Evolutionary conservation across 768 basidiomycete genomes (phyloP).

Genomic region (Termitomyces heimii): DNA sequence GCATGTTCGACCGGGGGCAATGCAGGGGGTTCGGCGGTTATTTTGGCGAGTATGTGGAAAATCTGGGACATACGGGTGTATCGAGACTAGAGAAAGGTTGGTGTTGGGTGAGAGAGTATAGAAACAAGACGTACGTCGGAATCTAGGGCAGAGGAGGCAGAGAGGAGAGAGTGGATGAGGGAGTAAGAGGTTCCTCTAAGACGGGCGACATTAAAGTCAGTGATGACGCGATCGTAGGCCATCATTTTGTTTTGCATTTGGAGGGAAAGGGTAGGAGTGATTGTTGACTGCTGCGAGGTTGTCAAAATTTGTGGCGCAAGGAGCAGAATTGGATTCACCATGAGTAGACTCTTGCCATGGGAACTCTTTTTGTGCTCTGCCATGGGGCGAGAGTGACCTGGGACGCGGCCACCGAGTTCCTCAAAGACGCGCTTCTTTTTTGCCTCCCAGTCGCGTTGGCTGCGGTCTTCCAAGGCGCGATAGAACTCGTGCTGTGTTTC

Average conservation of each 20-base stretch:
- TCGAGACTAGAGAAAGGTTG: conserved; percentile 29
- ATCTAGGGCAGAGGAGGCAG: conserved; percentile 56
- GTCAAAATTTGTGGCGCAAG: neutral
- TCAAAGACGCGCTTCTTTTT: conserved; percentile 89
- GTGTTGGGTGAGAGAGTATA: neutral
- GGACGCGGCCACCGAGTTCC: conserved; percentile 70
- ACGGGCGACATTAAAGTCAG: conserved; percentile 71
- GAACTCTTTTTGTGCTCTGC: conserved; percentile 58
- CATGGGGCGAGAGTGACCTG: conserved; percentile 47
- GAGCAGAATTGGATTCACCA: conserved; percentile 30
- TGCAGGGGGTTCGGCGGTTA: conserved; percentile 70
- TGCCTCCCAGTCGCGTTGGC: conserved; percentile 80
- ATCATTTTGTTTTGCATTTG: conserved; percentile 96
- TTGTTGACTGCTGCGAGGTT: conserved; percentile 21
- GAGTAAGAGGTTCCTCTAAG: conserved; percentile 70
- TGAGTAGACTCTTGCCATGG: conserved; percentile 48
- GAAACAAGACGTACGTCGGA: conserved; percentile 42
- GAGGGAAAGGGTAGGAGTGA: conserved; percentile 51
- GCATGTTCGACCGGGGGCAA: conserved; percentile 76
- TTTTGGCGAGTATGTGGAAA: conserved; percentile 70
- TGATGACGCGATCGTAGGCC: conserved; percentile 83
- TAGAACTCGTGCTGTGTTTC: conserved; percentile 87
- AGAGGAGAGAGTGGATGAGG: conserved; percentile 64
- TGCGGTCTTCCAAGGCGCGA: conserved; percentile 67
- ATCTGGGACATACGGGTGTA: conserved; percentile 60